Conservation (phyloP, 2,329 filamentous ascomycete species). For the Simplicillium sp. region DNA sequence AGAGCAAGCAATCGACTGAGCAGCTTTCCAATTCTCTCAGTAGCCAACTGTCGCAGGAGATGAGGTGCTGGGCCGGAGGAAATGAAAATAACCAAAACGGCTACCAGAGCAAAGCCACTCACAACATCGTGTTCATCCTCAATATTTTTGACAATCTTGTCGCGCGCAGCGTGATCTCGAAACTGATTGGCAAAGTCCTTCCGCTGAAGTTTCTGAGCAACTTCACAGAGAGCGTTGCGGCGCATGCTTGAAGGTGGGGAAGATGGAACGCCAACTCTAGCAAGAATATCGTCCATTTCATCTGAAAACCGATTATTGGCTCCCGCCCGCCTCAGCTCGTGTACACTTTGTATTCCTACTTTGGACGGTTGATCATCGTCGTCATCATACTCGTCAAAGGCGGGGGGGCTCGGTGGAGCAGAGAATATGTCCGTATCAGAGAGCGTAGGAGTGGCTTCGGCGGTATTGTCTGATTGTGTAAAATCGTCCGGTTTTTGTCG, state of each 20-base stretch:
- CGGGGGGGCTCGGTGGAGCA: constrained; percentile 3
- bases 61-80: constrained; percentile 50
- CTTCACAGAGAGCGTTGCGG: constrained; percentile 48
- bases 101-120: constrained; percentile 53
- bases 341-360: constrained; percentile 50
- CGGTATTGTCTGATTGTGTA: constrained; percentile 2
- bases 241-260: constrained; percentile 39
- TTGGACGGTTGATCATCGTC: constrained; percentile 29
- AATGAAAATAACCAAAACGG: constrained; percentile 54
- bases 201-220: constrained; percentile 49
- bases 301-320: constrained; percentile 58
- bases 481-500: constrained; percentile 14
- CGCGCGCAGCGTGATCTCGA: constrained; percentile 62
- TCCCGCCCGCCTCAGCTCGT: constrained; percentile 56
- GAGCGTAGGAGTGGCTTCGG: background rate
- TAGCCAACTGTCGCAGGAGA: constrained; percentile 45
- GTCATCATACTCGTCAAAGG: constrained; percentile 14
- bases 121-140: constrained; percentile 50
- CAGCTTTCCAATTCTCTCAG: constrained; percentile 43
- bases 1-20: constrained; percentile 45
- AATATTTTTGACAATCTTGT: constrained; percentile 55
- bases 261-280: constrained; percentile 45
- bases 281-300: constrained; percentile 54
- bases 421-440: constrained; percentile 1
- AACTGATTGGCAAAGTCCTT: constrained; percentile 61